phyloP scores from a whole-genome alignment of 352 stramenopile genomes.

The Pythium dissimile region DNA sequence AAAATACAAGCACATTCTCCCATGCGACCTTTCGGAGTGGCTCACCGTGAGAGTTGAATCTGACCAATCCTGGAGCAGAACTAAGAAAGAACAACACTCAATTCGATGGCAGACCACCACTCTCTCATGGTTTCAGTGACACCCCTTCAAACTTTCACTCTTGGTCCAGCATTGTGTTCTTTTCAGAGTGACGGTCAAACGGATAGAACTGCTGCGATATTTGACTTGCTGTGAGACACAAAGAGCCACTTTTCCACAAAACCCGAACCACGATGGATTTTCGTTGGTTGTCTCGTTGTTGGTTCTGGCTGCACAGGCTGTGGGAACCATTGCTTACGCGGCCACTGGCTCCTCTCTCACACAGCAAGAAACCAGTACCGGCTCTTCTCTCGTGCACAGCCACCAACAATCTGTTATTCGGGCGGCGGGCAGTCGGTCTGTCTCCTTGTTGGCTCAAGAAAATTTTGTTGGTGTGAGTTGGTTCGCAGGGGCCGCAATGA shows the following conservation, averaged over 20 bases:
- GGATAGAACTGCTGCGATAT: no score
- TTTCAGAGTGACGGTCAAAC: conserved; percentile 6
- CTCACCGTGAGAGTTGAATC: background rate
- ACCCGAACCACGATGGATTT: conserved; percentile 16
- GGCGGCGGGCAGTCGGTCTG: conserved; percentile 1
- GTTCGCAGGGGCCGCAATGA: conserved; percentile 7
- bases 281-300: conserved; percentile 10
- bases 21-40: background rate
- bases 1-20: no score
- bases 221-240: conserved; percentile 4
- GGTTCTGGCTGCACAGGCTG: background rate
- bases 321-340: conserved; percentile 1
- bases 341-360: conserved; percentile 11
- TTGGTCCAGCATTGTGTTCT: background rate
- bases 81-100: background rate
- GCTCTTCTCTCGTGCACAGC: conserved; percentile 13
- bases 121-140: conserved; percentile 12
- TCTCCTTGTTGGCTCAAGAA: conserved; percentile 12
- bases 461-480: conserved; percentile 1
- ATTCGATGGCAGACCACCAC: background rate
- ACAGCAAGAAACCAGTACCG: background rate
- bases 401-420: conserved; percentile 19
- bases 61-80: background rate
- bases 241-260: background rate
- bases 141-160: conserved; percentile 1